Evolutionary conservation across 2,329 filamentous ascomycete genomes (phyloP), one percentile per base, ranked within the genome.

Genomic region (Exophiala dermatitidis): DNA sequence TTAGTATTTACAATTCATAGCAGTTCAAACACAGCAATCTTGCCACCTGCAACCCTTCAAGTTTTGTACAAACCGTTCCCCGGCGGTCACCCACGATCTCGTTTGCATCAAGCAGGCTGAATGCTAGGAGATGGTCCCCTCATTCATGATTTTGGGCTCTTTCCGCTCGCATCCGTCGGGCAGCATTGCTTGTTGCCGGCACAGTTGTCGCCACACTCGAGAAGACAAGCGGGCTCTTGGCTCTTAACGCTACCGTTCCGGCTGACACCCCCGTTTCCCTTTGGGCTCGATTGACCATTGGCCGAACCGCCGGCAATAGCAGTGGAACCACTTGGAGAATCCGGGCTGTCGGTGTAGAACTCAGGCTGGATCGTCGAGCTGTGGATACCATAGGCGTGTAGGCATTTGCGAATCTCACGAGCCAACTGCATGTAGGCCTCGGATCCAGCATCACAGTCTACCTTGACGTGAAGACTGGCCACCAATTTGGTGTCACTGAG

Each of bases 351-450:
- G 34, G 49, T 49, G 12, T 26, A 62, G 45, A 76, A 98, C 69
- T 98, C 93, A 4, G 93, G 93, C 71, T 98, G 93, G 63, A 98
- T 97, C 8, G 93, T 98, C 34, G 90, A 91, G 36, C 88, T 94
- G 74, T 98, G 93, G 60, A 98, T 97, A 52, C 93, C 91, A 64
- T 95, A 96, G 34, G 83, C 90, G 69, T 98, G 93, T 2, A 98
- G 82, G 65, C 93, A 98, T 65, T 84, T 84, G 45, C 90, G 81
- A 12, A 94, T 87, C 52, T 86, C 83, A 54, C 82, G 83, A 19
- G 91, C 89, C 37, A 98, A 79, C 59, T 84, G 80, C 91, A 98
- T 98, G 72, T 97, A 98, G 64, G 85, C 83, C 50, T 79, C 78
- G 0, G 79, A 81, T 40, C 85, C 85, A 69, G 95, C 90, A 62